A percentile compares a stretch with the other conserved stretches of the same genome.
phyloP scores from a whole-genome alignment of 2,329 filamentous ascomycete genomes.

The Phyllosticta citrichinensis region DNA sequence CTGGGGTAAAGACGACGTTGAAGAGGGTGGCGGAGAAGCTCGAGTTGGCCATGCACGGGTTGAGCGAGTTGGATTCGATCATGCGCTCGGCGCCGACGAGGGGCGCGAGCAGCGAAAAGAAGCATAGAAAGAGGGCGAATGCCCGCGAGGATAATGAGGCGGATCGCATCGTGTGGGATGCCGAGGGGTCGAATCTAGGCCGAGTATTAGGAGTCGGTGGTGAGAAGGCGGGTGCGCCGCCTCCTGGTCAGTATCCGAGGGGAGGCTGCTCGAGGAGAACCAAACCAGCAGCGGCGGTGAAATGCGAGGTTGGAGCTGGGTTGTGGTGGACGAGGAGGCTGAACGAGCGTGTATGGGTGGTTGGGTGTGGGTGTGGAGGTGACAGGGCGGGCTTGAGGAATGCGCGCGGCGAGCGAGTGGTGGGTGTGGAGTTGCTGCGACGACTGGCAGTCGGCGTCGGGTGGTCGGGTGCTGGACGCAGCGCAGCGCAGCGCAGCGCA shows the following conservation, averaged over 20 bases:
- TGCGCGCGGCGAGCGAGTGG: conserved; percentile 2
- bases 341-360: conserved; percentile 5
- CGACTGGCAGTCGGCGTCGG: not conserved
- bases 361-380: not conserved
- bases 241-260: conserved; percentile 1
- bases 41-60: conserved; percentile 73
- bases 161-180: conserved; percentile 1
- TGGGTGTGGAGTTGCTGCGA: conserved; percentile 6
- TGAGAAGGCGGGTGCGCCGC: conserved; percentile 4
- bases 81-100: conserved; percentile 43
- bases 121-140: not conserved
- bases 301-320: not conserved
- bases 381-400: conserved; percentile 1
- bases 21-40: conserved; percentile 85
- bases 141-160: not conserved
- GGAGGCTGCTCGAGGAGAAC: conserved; percentile 5
- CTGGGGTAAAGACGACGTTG: conserved; percentile 69
- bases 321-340: not conserved
- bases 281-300: conserved; percentile 8
- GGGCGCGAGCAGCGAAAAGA: conserved; percentile 7
- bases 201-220: not conserved
- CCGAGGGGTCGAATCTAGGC: not conserved
- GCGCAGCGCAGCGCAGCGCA: no score
- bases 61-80: conserved; percentile 74
- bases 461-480: no score